Base-by-base conservation (phyloP, 106 monocot genomes). In the Platanthera guangdongensis region DNA sequence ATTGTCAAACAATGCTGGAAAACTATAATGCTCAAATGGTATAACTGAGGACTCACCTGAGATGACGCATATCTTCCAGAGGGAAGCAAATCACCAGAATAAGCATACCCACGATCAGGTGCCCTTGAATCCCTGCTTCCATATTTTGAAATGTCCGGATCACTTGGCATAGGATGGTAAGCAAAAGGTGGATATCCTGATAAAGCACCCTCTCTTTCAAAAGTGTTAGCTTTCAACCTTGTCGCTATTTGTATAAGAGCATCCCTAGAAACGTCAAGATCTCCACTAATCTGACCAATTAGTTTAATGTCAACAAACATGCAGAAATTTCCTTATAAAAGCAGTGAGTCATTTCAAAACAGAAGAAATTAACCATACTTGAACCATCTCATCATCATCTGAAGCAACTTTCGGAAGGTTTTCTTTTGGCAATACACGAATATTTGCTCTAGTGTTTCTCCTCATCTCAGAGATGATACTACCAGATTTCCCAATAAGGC, bases 341-440 rank as follows among this genome's bases (percentile, higher is more conserved):
- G 12, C 28, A 73, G 7, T 9, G 16, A 69, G 8, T 28, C 28
- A 16, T 25, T 76, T 14, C 75, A 64, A 28, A 83, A 75, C 16
- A 60, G 47, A 47, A 15, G 47, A 45, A 47, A 70, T 62, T 5
- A 71, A 10, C 15, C 51, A 64, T 87, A 97, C 97, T 89, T 97
- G 97, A 81, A 94, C 91, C 97, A 97, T 97, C 76, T 97, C 97
- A 81, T 97, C 97, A 71, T 97, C 94, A 53, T 91, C 87, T 51
- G 89, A 57, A 71, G 97, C 97, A 77, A 97, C 87, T 86, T 97
- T 97, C 0, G 94, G 97, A 52, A 97, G 84, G 70, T 94, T 82
- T 65, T 97, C 97, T 53, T 97, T 97, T 22, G 97, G 84, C 14
- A 97, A 81, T 68, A 97, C 90, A 6, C 93, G 93, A n/a, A 97